These are phyloP conservation scores for Gaillardinia entomophila DNA, from an alignment of 805 yeast genomes.

Conservation along the genomic window DNA sequence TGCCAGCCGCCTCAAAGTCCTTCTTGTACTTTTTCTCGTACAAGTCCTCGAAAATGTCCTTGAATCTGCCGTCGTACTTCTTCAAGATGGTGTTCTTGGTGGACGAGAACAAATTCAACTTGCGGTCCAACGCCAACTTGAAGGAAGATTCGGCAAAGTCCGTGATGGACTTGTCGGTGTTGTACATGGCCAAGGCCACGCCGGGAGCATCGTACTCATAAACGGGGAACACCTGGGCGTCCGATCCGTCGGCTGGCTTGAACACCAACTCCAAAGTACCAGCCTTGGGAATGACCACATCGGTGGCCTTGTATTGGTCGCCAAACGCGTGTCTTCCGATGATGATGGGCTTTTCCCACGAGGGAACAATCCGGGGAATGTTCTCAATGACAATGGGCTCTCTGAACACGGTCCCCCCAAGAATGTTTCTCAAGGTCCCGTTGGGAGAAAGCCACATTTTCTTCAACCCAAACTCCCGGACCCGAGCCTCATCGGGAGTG, in stretches of 20 bases:
- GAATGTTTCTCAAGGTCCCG: conserved; percentile 75
- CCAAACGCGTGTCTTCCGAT: conserved; percentile 86
- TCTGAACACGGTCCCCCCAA: conserved; percentile 81
- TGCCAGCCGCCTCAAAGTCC: conserved; percentile 53
- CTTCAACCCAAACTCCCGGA: conserved; percentile 63
- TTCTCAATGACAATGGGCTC: conserved; percentile 77
- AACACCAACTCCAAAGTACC: conserved; percentile 64
- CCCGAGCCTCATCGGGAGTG: conserved; percentile 79
- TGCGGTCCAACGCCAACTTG: conserved; percentile 62
- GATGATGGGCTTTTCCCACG: conserved; percentile 78
- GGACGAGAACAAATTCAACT: conserved; percentile 60
- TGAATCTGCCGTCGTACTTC: conserved; percentile 77
- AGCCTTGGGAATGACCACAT: conserved; percentile 58
- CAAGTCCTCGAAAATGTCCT: conserved; percentile 68
- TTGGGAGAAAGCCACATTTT: conserved; percentile 86
- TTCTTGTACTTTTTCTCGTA: conserved; percentile 53
- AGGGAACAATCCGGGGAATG: conserved; percentile 71
- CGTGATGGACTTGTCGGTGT: conserved; percentile 69
- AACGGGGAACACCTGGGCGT: conserved; percentile 43
- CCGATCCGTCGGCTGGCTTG: conserved; percentile 57
- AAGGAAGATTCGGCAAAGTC: conserved; percentile 81
- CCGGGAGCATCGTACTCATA: conserved; percentile 63
- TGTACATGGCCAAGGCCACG: conserved; percentile 79
- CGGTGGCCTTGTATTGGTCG: conserved; percentile 81
- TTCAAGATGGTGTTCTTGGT: conserved; percentile 80